Evolutionary conservation across 768 basidiomycete species (phyloP).

Genomic region (Amanita molliuscula): DNA sequence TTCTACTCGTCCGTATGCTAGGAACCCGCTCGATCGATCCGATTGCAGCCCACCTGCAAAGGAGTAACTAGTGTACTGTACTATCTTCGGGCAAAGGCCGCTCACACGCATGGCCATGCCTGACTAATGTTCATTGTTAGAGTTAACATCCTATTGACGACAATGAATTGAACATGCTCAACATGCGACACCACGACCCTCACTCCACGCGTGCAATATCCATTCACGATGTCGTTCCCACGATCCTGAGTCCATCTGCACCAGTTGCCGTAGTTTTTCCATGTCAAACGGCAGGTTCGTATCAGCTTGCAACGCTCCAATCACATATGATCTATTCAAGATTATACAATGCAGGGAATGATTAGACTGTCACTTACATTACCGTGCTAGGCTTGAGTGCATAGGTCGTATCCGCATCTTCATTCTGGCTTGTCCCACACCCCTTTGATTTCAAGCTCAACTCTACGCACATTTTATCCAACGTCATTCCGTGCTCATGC

Average conservation of each 20-base stretch:
- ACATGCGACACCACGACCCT: slow-evolving; percentile 1
- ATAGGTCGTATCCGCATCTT: neutral
- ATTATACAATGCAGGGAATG: neutral
- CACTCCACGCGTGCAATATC: slow-evolving; percentile 10
- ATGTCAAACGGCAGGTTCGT: slow-evolving; percentile 18
- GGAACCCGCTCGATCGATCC: too few species aligned
- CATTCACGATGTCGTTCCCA: slow-evolving; percentile 20
- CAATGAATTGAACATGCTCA: neutral
- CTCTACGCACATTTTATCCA: slow-evolving; percentile 20
- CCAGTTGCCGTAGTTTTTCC: slow-evolving; percentile 17
- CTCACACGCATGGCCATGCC: too few species aligned
- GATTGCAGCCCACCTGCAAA: too few species aligned
- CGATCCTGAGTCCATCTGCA: slow-evolving; percentile 20
- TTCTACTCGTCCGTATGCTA: neutral
- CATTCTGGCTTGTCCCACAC: neutral
- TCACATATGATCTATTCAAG: slow-evolving; percentile 18
- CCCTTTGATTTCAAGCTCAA: slow-evolving; percentile 14
- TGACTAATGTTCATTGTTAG: too few species aligned
- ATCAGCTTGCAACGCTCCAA: slow-evolving; percentile 20
- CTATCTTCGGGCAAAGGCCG: too few species aligned
- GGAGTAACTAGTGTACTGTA: too few species aligned
- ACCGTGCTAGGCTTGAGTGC: slow-evolving; percentile 18
- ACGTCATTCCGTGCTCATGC: slow-evolving; percentile 16
- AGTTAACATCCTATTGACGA: neutral
- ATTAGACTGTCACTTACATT: slow-evolving; percentile 16